These are phyloP conservation scores for Ascochyta clinopodiicola DNA, from an alignment of 2,329 filamentous ascomycete species.

Conservation along the genomic window DNA sequence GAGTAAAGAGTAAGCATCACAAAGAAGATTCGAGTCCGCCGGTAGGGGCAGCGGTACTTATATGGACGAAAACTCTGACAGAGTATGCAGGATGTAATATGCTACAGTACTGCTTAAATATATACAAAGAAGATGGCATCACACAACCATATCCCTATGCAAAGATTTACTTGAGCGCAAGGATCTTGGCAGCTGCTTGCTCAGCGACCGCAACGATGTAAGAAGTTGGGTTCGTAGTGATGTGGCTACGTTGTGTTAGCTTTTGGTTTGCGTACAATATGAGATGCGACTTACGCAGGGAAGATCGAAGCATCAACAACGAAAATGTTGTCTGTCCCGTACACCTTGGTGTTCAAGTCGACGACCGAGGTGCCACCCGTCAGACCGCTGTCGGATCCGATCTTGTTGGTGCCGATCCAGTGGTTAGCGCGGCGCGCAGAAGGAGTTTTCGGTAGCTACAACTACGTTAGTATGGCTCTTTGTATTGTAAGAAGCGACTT, in stretches of 20 bases:
- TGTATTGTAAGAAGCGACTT: not conserved
- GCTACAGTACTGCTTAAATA: conserved; percentile 10
- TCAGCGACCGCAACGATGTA: conserved; percentile 48
- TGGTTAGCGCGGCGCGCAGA: conserved; percentile 53
- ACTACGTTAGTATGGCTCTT: conserved; percentile 1
- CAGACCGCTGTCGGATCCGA: conserved; percentile 54
- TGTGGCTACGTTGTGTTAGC: conserved; percentile 34
- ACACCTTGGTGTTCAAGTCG: conserved; percentile 58
- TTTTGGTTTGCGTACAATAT: not conserved
- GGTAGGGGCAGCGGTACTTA: too few relatives aligned
- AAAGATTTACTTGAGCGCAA: conserved; percentile 29
- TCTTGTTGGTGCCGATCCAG: conserved; percentile 64
- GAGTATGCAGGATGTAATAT: not conserved
- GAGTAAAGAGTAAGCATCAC: not conserved
- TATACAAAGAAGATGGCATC: conserved; percentile 10
- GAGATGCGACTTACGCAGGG: conserved; percentile 42
- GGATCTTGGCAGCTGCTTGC: conserved; percentile 49
- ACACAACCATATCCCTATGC: not conserved
- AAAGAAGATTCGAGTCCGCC: not conserved
- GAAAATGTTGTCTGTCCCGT: conserved; percentile 55
- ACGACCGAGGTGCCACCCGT: conserved; percentile 55
- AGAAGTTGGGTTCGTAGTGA: conserved; percentile 48
- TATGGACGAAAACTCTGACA: too few relatives aligned
- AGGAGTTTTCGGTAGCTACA: conserved; percentile 46
- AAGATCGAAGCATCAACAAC: conserved; percentile 58